Evolutionary conservation across 495 filamentous ascomycete genomes (phyloP), one percentile per base, ranked within the genome.

Genomic region (Lophiotrema nucula): DNA sequence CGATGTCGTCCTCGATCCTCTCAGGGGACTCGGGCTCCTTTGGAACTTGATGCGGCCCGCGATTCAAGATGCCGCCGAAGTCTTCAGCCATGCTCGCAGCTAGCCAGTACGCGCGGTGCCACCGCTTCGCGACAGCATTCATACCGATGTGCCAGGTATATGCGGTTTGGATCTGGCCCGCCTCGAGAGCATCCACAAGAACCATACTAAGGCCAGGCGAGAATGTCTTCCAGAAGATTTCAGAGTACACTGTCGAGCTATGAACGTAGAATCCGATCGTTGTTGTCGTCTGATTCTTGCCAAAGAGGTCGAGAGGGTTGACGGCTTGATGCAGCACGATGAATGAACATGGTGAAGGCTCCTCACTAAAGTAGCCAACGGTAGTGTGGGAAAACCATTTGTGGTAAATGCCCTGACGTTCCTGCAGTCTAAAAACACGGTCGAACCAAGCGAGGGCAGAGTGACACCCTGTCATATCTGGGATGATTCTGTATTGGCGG

Each of bases 261-360:
- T 5, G 13, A n/a, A 18, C 47, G 47, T 37, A 59, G 13, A 43
- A 39, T 25, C 56, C 56, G 16, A 59, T 25, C 4, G 56, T 41
- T 1, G 47, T 52, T 8, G 47, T 45, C n/a, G n/a, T n/a, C n/a
- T n/a, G n/a, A 5, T 25, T 19, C 15, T 2, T 3, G 10, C 15
- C 5, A 25, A 19, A 19, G 4, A 12, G 1, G 2, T 27, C 26
- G 18, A 59, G 46, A 1, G 56, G 46, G 21, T 59, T 33, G 10
- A 42, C 23, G 12, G 56, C 56, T 21, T 59, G 51, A 22, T 59
- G 56, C 35, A 59, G 38, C 3, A 59, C 56, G 18, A 59, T 13
- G 26, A 59, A 51, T 4, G 35, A 44, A 15, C 26, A 27, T 3
- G 10, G 24, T 8, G 21, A 15, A n/a, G n/a, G n/a, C 16, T 21